Base-by-base conservation (phyloP, 2,329 filamentous ascomycete species). In the Calycina herbarum region DNA sequence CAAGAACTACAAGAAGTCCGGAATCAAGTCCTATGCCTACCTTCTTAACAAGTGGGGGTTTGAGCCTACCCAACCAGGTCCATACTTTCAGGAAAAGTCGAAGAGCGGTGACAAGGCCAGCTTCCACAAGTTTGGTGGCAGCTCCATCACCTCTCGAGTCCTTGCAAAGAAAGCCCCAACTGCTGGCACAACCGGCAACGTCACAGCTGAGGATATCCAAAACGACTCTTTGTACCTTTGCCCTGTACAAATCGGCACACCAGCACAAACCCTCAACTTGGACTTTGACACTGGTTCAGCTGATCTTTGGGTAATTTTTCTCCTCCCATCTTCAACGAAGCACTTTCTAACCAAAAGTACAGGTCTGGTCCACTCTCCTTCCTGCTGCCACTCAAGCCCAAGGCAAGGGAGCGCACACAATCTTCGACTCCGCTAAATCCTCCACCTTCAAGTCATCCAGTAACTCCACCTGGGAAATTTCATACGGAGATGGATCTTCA, bases 241-340 rank as follows among this genome's bases (percentile, higher is more conserved):
- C 59, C 81, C 85, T 35, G 85, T 92, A 31, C 74, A 78, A 15
- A 87, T 92, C 67, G 90, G 90, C 33, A 88, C 84, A 1, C 89
- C 89, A 17, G 76, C 82, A 1, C 89, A 92, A 78, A 86, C 78
- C 57, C 70, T 88, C 56, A 82, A 82, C 68, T 76, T 91, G 15
- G 84, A 91, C 72, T 91, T 92, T 67, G 89, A 92, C 74, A 91
- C 89, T 48, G 89, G 89, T 24, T 90, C 87, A 11, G 83, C 88
- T 24, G 89, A 92, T 78, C 80, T 90, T 27, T 92, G 88, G 89
- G 85, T 87, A 78, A 70, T 80, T 68, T 61, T 5, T 51, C 20
- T 27, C 54, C n/a, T 33, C 33, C 35, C 45, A 27, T 10, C 57
- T 38, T 17, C 59, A 11, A 48, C 35, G 48, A 40, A 57, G 40